Base-by-base conservation (phyloP, 768 basidiomycete genomes). In the Mrakia hoshinonis region DNA sequence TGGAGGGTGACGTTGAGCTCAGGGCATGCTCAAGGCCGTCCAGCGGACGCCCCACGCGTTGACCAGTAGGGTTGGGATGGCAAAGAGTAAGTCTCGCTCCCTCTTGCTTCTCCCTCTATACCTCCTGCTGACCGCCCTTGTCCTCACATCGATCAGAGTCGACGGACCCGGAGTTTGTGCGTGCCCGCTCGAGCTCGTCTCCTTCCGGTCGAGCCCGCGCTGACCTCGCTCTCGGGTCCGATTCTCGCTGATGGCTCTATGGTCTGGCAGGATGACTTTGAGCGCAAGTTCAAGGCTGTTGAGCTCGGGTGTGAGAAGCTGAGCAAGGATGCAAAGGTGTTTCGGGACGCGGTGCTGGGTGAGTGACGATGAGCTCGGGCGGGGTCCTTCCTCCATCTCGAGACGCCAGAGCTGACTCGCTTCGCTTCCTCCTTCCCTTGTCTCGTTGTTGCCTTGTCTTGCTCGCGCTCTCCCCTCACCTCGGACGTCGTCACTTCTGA, bases 11-110 rank as follows among this genome's bases (percentile, higher is more conserved):
- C 43, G 43, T 43, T 43, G 7, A 15, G 6, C 43, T 6, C 63
- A 43, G 49, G 54, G 63, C 38, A 60, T 49, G 29, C 49, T 73
- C 71, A 54, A 39, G 36, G 36, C 60, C 68, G 29, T 67, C 12
- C 51, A 46, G 77, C 92, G 94, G 77, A 93, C 94, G 68, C 96
- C 96, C 77, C 92, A 93, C 81, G 81, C 91, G 77, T 82, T 99
- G 78, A 91, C 89, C 70, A 85, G 85, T 76, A 90, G 87, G 82
- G 87, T 89, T 76, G 96, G 96, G 38, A 88, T 92, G 86, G 80
- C 92, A 46, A 95, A 95, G 85, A 94, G 95, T 95, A 78, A 82
- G 86, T 79, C 3, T 60, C 20, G 60, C 54, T 46, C 65, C 51
- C 43, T 38, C 26, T 58, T 11, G 22, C 24, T 22, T 52, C 46